phyloP scores from a whole-genome alignment of 2,329 filamentous ascomycete species.

The Reticulascus tulasneorum region DNA sequence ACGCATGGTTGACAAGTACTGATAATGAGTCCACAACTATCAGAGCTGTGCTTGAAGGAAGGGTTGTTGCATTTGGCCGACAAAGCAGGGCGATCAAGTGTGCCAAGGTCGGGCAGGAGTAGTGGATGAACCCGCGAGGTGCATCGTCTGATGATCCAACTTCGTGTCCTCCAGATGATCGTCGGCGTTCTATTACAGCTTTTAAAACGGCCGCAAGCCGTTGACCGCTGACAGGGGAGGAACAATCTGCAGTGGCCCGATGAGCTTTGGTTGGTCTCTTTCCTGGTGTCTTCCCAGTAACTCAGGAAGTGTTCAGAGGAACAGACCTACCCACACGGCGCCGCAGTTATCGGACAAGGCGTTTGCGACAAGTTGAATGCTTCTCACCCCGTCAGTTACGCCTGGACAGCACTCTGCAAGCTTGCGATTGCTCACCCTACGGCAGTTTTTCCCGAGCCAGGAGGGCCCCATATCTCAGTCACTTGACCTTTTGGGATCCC shows the following conservation, averaged over 20 bases:
- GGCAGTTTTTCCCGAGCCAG: constrained; percentile 79
- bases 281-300: not conserved
- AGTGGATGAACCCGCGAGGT: constrained; percentile 36
- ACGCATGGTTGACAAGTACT: constrained; percentile 70
- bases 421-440: constrained; percentile 59
- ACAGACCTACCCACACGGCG: constrained; percentile 81
- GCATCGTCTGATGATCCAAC: constrained; percentile 2
- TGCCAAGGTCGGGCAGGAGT: constrained; percentile 56
- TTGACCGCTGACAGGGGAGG: constrained; percentile 32
- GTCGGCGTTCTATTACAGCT: constrained; percentile 5
- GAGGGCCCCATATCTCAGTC: constrained; percentile 83
- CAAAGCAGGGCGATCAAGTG: constrained; percentile 73
- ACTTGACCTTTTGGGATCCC: constrained; percentile 74
- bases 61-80: constrained; percentile 59
- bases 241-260: constrained; percentile 28
- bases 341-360: constrained; percentile 55
- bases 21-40: constrained; percentile 78
- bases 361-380: constrained; percentile 65
- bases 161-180: constrained; percentile 6
- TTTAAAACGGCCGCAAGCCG: constrained; percentile 28
- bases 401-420: constrained; percentile 6
- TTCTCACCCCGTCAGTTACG: constrained; percentile 28
- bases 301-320: no score
- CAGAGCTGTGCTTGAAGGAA: constrained; percentile 60
- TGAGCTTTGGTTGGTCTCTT: constrained; percentile 4